Percentiles rank a stretch among this genome's conserved stretches.
phyloP scores from a whole-genome alignment of 1,284 basidiomycete species.

The Fomitopsis betulina region DNA sequence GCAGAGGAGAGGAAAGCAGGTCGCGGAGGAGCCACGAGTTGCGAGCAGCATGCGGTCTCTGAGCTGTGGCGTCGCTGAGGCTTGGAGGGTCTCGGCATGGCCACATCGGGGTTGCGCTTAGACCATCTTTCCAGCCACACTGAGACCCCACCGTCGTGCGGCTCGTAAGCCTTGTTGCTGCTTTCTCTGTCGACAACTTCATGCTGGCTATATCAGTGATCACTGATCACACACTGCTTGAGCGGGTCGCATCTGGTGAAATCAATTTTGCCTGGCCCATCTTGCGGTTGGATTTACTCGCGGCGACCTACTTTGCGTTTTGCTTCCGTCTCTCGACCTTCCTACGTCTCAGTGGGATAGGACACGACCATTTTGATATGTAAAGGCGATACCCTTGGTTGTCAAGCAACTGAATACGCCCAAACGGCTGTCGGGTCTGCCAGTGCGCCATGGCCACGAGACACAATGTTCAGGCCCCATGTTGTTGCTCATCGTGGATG shows the following conservation, averaged over 20 bases:
- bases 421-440: no score
- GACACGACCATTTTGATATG: background rate
- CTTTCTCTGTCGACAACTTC: background rate
- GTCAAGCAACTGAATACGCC: background rate
- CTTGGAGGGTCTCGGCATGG: background rate
- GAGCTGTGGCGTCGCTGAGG: background rate
- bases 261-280: background rate
- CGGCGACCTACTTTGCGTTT: background rate
- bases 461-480: no score
- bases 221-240: background rate
- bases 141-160: background rate
- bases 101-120: slow-evolving; percentile 1
- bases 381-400: no score
- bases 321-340: background rate
- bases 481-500: background rate
- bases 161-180: background rate
- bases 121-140: slow-evolving; percentile 1
- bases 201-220: background rate
- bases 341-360: no score
- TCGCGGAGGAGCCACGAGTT: background rate
- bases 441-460: no score
- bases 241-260: no score
- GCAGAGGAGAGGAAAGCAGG: background rate
- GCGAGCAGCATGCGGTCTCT: background rate
- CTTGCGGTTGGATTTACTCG: background rate